Evolutionary conservation across 345 rosid species (phyloP), one percentile per base, ranked within the genome.

Genomic region (Lagerstroemia speciosa): DNA sequence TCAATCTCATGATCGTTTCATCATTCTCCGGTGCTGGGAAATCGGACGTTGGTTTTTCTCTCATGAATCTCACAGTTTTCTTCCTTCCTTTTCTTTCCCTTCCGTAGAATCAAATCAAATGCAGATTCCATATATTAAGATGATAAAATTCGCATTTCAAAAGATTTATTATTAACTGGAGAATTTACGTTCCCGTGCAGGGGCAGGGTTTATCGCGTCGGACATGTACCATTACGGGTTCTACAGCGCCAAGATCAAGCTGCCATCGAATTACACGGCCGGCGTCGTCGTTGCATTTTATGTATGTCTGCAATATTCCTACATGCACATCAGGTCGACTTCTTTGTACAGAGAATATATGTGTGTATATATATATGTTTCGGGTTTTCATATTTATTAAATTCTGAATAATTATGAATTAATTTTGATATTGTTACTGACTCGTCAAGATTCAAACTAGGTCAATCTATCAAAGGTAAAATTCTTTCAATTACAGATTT

Each of bases 221-320:
- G 89, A 81, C 38, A 81, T 92, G 98, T 88, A 95, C 40, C 73
- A 79, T 9, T 90, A 95, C 65, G 99, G 98, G 53, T 84, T 92
- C 81, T 95, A 89, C 64, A 95, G 98, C 76, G 93, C 98, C 58
- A 86, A 82, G 79, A 86, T 92, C 77, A 95, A 91, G 79, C 71
- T 95, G 58, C 99, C 98, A 9, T 77, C 84, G 7, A 88, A 86
- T 74, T 80, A 95, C 65, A 84, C 98, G 0, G 99, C 99, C 32
- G 99, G 99, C 14, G 73, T 95, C 9, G 94, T 93, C 43, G 92
- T 95, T 64, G 98, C 99, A 53, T 92, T 95, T 66, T 95, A 92
- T 64, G 98, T 95, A 70, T 80, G 89, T 79, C 17, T 34, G 24
- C 24, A 53, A 53, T 57, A n/a, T n/a, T n/a, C n/a, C n/a, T n/a